Percentiles rank a stretch among this genome's conserved stretches.
Conservation (phyloP, 208 protist genomes). For the Trypanosoma rangeli region DNA sequence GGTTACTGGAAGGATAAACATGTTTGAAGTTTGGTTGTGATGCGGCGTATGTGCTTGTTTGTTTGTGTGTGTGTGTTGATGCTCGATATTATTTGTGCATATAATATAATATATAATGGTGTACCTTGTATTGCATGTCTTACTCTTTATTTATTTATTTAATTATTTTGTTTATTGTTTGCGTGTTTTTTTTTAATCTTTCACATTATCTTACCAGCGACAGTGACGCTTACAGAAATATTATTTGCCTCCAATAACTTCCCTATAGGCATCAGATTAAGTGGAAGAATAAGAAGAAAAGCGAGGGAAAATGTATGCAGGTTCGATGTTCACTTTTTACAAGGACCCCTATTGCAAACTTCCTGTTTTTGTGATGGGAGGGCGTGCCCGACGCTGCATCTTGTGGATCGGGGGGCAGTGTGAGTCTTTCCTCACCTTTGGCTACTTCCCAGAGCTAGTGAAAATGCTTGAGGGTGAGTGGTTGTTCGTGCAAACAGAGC, state of each 20-base stretch:
- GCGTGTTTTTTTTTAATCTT: background rate
- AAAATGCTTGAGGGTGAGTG: slow-evolving; percentile 40
- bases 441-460: slow-evolving; percentile 53
- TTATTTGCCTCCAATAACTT: background rate
- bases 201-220: background rate
- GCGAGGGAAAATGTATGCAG: slow-evolving; percentile 20
- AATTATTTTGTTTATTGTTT: background rate
- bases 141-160: too few relatives aligned
- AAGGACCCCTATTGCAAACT: slow-evolving; percentile 60
- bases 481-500: slow-evolving; percentile 59
- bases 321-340: slow-evolving; percentile 54
- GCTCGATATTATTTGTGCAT: too few relatives aligned
- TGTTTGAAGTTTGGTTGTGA: background rate
- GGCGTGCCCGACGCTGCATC: slow-evolving; percentile 44
- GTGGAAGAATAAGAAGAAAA: slow-evolving; percentile 4
- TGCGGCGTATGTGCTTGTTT: too few relatives aligned
- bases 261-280: background rate
- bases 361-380: slow-evolving; percentile 58
- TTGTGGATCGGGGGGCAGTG: slow-evolving; percentile 71
- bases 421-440: slow-evolving; percentile 63
- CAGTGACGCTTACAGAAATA: background rate
- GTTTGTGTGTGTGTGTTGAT: too few relatives aligned
- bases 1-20: background rate
- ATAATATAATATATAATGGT: too few relatives aligned
- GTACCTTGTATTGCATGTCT: too few relatives aligned